Base-by-base conservation (phyloP, 805 yeast species). In the Saccharomycopsis sp. region DNA sequence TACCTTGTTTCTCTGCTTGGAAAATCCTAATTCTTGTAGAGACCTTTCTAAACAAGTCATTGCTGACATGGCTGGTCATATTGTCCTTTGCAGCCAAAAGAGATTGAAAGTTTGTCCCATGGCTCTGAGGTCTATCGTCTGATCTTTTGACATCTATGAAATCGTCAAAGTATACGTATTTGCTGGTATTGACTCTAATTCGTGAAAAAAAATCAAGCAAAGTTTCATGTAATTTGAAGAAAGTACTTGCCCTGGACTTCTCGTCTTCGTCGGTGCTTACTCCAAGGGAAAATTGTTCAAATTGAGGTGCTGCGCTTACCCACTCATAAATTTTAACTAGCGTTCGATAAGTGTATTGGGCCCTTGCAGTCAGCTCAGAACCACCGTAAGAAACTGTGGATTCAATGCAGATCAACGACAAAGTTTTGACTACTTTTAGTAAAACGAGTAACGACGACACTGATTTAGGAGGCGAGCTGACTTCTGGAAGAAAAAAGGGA, bases 111-210 rank as follows among this genome's bases (percentile, higher is more conserved):
- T 18, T n/a, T 20, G 23, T 21, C 3, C 3, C 12, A 14, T 48
- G 5, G 21, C 12, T 5, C n/a, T 14, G 3, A 48, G 9, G n/a
- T 4, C 29, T 14, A 48, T 21, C 29, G n/a, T n/a, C 21, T 5
- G 48, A 44, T 7, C 21, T n/a, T 44, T 44, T 44, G 21, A 44
- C 48, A 44, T n/a, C 21, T 5, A 44, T 44, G 21, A 44, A 44
- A 12, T 24, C 24, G 44, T 54, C 57, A 53, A 61, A 61, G 46
- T 61, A 61, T 3, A 59, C 18, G 24, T 12, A 41, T 14, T 53
- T 51, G 9, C 24, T 20, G 16, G 53, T 53, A 20, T 57, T 54
- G 15, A 59, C 54, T 34, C 62, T 50, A 12, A 61, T 23, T 52
- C 60, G 50, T 2, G 62, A 40, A 3, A 61, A 48, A 44, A 55